Evolutionary conservation across 2,329 filamentous ascomycete genomes (phyloP), one percentile per base, ranked within the genome.

Genomic region (Penicillium sp.): DNA sequence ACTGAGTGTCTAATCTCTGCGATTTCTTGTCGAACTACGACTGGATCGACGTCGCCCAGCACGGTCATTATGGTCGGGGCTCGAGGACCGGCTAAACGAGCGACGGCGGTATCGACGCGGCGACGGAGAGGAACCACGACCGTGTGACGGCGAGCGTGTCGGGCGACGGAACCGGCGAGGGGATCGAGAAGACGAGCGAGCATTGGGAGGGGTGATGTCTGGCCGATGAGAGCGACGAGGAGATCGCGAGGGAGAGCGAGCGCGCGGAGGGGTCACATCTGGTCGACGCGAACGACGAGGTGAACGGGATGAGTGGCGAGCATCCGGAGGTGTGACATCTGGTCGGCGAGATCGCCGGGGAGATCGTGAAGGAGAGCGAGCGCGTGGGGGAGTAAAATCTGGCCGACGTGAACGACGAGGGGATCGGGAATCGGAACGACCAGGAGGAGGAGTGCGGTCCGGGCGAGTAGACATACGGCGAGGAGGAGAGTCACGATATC

Each of bases 401-500:
- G 18, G 33, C 8, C 39, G 12, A 18, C 39, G 39, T 18, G 13
- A 24, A 7, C 40, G 18, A 26, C 28, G 40, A n/a, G 39, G 39
- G 9, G 38, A 40, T 7, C 38, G 38, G 9, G 26, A 29, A n/a
- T 11, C 11, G 29, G 40, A 34, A 24, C 39, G 39, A n/a, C 12
- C 26, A n/a, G 8, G 12, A 4, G 39, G 5, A 12, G 39, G 39
- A 41, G 27, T 41, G 12, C 39, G 39, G 18, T 41, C 39, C 29
- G 39, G 27, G 4, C 27, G 39, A 24, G 27, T 11, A 32, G 29
- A 32, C 29, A 7, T 74, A 32, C 77, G 76, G 37, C 76, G 69
- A 40, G 70, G 65, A 49, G 73, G 72, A 50, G 69, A 68, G 49
- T 71, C 73, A 48, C 73, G 71, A 52, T 60, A 67, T 48, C 66